Evolutionary conservation across 768 basidiomycete species (phyloP).

Genomic region (Tricholoma sp.): DNA sequence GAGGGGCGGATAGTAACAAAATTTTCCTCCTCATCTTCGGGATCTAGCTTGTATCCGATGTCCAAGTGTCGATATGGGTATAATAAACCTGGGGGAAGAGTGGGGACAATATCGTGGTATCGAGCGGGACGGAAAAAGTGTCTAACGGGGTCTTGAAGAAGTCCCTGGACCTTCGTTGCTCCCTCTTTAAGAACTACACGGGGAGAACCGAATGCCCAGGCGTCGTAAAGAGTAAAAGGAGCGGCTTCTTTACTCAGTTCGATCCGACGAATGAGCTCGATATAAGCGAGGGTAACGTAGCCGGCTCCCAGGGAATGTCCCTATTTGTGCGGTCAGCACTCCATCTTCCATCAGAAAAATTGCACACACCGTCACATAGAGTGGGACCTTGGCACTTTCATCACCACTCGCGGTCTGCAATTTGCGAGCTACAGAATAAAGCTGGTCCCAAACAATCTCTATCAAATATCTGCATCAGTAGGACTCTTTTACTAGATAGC

Average conservation of each 20-base stretch:
- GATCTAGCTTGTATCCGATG: neutral
- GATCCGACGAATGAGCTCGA: neutral
- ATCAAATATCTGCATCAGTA: neutral
- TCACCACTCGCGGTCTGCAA: neutral
- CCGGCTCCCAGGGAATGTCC: neutral
- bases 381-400: neutral
- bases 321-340: neutral
- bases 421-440: neutral
- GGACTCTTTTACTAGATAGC: neutral
- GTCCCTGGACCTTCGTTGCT: neutral
- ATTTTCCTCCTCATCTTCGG: neutral
- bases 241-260: neutral
- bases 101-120: neutral
- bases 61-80: neutral
- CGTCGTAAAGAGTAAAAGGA: neutral
- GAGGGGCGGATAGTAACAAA: neutral
- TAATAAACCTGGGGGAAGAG: neutral
- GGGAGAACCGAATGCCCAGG: neutral
- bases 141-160: neutral
- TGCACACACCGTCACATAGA: neutral
- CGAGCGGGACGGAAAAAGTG: neutral
- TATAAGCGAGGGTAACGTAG: neutral
- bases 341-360: neutral
- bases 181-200: neutral
- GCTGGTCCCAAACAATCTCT: neutral